Evolutionary conservation across 768 basidiomycete species (phyloP).

Genomic region (Naematelia encephala): DNA sequence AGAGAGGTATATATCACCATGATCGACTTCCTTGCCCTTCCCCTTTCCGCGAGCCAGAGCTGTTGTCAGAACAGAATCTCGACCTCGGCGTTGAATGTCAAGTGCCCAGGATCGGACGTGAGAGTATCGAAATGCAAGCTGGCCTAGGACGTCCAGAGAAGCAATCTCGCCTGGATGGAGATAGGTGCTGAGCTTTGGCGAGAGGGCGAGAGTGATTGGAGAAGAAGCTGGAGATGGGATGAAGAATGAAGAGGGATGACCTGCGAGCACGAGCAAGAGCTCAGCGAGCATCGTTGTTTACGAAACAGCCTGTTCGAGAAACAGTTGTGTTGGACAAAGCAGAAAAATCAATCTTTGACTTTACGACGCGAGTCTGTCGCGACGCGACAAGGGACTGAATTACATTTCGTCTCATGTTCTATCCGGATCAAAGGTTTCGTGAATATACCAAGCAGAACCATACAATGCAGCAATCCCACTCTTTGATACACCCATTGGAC

Average conservation of each 20-base stretch:
- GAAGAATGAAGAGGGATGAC: constrained; percentile 83
- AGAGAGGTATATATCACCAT: constrained; percentile 68
- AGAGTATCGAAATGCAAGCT: constrained; percentile 70
- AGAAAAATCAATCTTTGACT: too few species aligned
- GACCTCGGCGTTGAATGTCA: constrained; percentile 14
- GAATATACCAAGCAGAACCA: too few species aligned
- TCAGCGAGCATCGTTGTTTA: constrained; percentile 71
- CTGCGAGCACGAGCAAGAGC: constrained; percentile 77
- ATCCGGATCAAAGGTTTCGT: too few species aligned
- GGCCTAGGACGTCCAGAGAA: constrained; percentile 72
- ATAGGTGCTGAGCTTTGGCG: constrained; percentile 63
- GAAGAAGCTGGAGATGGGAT: constrained; percentile 55
- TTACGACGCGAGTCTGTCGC: too few species aligned
- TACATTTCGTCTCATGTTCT: too few species aligned
- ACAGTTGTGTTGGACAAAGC: too few species aligned
- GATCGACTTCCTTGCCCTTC: constrained; percentile 48
- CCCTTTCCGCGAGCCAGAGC: constrained; percentile 7
- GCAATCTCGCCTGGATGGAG: constrained; percentile 87
- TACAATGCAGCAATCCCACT: neutral
- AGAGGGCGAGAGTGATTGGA: constrained; percentile 52
- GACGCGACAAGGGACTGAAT: too few species aligned
- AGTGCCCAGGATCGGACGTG: constrained; percentile 63
- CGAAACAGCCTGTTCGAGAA: neutral
- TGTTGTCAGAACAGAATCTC: constrained; percentile 19
- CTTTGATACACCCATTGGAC: neutral